These are phyloP conservation scores for Fusarium multiceps DNA, from an alignment of 2,329 filamentous ascomycete species.

Conservation along the genomic window DNA sequence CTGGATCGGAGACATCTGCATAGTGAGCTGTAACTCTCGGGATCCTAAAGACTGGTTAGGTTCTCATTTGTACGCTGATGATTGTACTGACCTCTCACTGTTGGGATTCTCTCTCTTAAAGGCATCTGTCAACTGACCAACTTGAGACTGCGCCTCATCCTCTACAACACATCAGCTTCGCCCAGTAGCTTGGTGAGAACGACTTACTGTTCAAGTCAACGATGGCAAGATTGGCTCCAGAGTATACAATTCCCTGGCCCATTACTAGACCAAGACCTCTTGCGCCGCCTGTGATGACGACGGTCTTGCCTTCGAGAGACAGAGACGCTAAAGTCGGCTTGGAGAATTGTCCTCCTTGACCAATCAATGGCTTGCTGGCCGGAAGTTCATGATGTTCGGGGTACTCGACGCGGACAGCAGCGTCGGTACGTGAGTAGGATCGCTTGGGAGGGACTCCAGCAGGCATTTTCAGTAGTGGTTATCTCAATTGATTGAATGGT, in stretches of 20 bases:
- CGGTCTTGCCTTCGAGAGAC: conserved; percentile 84
- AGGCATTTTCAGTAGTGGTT: conserved; percentile 12
- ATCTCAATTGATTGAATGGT: background rate
- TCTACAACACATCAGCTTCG: conserved; percentile 59
- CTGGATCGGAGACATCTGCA: conserved; percentile 84
- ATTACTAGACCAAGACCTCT: conserved; percentile 90
- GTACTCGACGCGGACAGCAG: conserved; percentile 81
- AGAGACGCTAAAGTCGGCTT: conserved; percentile 87
- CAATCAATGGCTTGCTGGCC: conserved; percentile 74
- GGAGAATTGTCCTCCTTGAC: conserved; percentile 81
- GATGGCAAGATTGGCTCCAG: conserved; percentile 88
- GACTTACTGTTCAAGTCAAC: conserved; percentile 88
- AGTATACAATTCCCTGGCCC: conserved; percentile 89
- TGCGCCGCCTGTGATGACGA: conserved; percentile 89
- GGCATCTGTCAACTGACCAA: conserved; percentile 75
- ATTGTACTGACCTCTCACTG: conserved; percentile 65
- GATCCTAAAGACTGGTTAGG: conserved; percentile 57
- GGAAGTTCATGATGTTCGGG: conserved; percentile 79
- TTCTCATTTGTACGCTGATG: fast-evolving
- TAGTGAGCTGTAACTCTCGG: conserved; percentile 91
- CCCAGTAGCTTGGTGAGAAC: background rate
- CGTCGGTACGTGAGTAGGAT: conserved; percentile 79
- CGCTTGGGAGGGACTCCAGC: conserved; percentile 29
- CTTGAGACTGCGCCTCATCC: conserved; percentile 84
- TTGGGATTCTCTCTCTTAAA: conserved; percentile 84